These are phyloP conservation scores for Ophiostoma triangulosporum DNA, from an alignment of 2,329 filamentous ascomycete genomes.

Conservation along the genomic window DNA sequence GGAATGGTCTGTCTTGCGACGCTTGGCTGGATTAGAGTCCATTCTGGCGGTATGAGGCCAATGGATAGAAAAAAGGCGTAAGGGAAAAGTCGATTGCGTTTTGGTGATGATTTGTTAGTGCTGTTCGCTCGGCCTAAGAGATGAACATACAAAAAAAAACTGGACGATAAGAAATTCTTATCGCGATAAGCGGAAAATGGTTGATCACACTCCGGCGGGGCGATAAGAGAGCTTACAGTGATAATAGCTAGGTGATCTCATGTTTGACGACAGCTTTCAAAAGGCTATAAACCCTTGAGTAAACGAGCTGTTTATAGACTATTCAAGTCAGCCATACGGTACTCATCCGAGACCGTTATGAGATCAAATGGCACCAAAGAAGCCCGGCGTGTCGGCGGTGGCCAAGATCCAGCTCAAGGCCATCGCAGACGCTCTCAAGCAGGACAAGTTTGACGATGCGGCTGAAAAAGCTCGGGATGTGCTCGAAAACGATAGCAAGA, in stretches of 20 bases:
- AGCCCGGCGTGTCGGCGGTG: slow-evolving; percentile 30
- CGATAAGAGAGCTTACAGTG: slow-evolving; percentile 5
- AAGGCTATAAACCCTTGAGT: too few species aligned
- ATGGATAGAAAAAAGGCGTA: not conserved
- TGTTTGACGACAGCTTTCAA: not conserved
- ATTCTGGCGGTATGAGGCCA: slow-evolving; percentile 7
- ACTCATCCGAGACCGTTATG: not conserved
- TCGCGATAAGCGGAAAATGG: slow-evolving; percentile 6
- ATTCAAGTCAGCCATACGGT: not conserved
- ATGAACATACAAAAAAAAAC: not conserved
- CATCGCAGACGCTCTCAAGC: slow-evolving; percentile 64
- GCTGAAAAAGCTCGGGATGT: slow-evolving; percentile 54
- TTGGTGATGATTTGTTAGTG: slow-evolving; percentile 8
- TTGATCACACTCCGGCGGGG: slow-evolving; percentile 10
- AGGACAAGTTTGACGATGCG: slow-evolving; percentile 66
- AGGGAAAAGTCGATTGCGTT: not conserved
- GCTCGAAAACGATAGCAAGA: slow-evolving; percentile 58
- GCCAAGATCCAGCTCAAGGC: slow-evolving; percentile 63
- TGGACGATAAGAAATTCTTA: slow-evolving; percentile 2
- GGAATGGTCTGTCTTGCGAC: slow-evolving; percentile 21
- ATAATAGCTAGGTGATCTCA: not conserved
- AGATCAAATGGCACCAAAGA: slow-evolving; percentile 10
- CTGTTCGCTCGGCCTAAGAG: not conserved
- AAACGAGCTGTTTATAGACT: too few species aligned
- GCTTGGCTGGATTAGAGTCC: slow-evolving; percentile 22